phyloP scores from a whole-genome alignment of 2,329 filamentous ascomycete species.

The Emergomyces orientalis region DNA sequence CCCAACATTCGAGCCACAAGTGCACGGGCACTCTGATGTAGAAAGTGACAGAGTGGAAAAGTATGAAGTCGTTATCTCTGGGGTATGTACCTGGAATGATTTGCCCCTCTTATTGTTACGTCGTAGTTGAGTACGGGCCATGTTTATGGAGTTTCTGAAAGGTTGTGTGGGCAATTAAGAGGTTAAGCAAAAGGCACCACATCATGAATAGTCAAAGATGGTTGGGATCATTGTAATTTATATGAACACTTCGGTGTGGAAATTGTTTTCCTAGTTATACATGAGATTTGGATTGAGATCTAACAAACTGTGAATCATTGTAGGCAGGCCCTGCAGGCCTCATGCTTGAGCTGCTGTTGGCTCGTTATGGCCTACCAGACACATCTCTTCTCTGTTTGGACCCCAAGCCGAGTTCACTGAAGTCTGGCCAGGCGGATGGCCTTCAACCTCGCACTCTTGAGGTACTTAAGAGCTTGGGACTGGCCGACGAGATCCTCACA shows the following conservation, averaged over 20 bases:
- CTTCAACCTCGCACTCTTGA: constrained; percentile 36
- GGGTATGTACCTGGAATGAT: constrained; percentile 21
- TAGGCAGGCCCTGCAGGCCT: constrained; percentile 38
- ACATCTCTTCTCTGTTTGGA: constrained; percentile 33
- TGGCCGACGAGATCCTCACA: constrained; percentile 34
- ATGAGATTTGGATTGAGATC: background rate
- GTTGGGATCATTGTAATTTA: background rate
- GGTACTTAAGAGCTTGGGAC: constrained; percentile 33
- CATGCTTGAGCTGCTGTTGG: constrained; percentile 33
- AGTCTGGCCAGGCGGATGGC: constrained; percentile 36
- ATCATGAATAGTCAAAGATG: background rate
- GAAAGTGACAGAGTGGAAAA: constrained; percentile 13
- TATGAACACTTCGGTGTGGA: background rate
- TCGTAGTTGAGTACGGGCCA: background rate
- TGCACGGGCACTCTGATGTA: background rate
- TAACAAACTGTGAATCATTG: constrained; percentile 19
- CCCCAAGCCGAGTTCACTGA: constrained; percentile 20
- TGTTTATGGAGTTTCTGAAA: background rate
- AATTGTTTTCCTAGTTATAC: background rate
- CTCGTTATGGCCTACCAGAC: constrained; percentile 34
- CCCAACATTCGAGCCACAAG: constrained; percentile 15
- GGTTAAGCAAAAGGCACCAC: too few relatives aligned
- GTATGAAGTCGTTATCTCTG: constrained; percentile 37
- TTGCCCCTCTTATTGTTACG: background rate
- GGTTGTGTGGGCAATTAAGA: background rate